Evolutionary conservation across 345 rosid species (phyloP), one percentile per base, ranked within the genome.

Genomic region (Brassica carinata): DNA sequence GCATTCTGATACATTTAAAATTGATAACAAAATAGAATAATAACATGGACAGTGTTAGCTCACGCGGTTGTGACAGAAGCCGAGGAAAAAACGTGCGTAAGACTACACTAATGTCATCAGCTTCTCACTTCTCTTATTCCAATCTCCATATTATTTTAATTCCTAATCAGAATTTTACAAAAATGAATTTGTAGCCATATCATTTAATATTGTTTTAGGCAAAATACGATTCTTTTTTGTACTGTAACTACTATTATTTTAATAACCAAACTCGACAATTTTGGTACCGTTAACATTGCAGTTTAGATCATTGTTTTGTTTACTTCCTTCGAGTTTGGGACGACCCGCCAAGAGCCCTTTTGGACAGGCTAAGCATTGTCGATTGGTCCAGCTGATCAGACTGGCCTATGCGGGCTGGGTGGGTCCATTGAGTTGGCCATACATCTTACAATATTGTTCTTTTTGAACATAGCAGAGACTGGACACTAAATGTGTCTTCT

Each of bases 51-150:
- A 73, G 2, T 61, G 59, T 53, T 67, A 67, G 63, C 75, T 68
- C 78, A 79, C 75, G 83, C 58, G 71, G 79, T 62, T 74, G 34
- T 63, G 40, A 4, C 51, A 30, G 31, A 33, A 58, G 17, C 68
- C 5, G 27, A 29, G 11, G 71, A 51, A 62, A 51, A 36, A 15
- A 73, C 78, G 82, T 79, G 78, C 34, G 30, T 17, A 31, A 34
- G 74, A 79, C 78, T 73, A 57, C 36, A 59, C 34, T 5, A 71
- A 8, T 45, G 43, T 36, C 66, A 23, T 57, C 30, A 67, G 40
- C 58, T 57, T 58, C 14, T 67, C 59, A 59, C 64, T 59, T 61
- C 31, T 26, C 65, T 67, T 57, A 34, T 57, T 34, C 18, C 67
- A 26, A 0, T 67, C 14, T 57, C 30, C 31, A 9, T 38, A 55